Evolutionary conservation across 345 rosid genomes (phyloP).

Genomic region (Hibiscus mutabilis): DNA sequence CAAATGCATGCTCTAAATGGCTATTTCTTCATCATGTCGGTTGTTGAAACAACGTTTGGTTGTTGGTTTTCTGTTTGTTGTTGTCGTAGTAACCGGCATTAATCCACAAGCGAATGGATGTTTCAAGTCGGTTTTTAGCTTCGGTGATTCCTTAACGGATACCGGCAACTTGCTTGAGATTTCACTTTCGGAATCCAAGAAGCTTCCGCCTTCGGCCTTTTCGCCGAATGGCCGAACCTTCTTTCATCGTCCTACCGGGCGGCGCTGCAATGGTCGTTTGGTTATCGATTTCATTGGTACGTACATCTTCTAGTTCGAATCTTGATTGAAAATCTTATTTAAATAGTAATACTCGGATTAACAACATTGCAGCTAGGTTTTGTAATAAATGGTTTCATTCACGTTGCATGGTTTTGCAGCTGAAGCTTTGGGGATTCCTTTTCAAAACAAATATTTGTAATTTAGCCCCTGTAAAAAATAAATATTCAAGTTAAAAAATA

Average conservation of each 20-base stretch:
- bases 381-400: too few species aligned
- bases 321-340: too few species aligned
- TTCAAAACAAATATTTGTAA: too few species aligned
- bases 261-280: conserved; percentile 44
- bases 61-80: background rate
- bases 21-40: background rate
- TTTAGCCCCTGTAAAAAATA: too few species aligned
- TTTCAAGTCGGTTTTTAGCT: conserved; percentile 38
- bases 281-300: conserved; percentile 50
- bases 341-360: too few species aligned
- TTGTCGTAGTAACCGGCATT: background rate
- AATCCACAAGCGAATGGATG: background rate
- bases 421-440: too few species aligned
- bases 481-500: too few species aligned
- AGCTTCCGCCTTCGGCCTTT: conserved; percentile 19
- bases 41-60: background rate
- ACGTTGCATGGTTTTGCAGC: too few species aligned
- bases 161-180: conserved; percentile 34
- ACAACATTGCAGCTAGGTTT: too few species aligned
- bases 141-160: conserved; percentile 53
- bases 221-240: conserved; percentile 43
- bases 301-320: background rate
- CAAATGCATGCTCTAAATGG: background rate
- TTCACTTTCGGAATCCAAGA: conserved; percentile 9
- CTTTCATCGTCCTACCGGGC: conserved; percentile 40